A percentile compares a stretch with the other conserved stretches of the same genome.
Conservation (phyloP, 495 filamentous ascomycete genomes). For the Staphylotrichum longicolle region DNA sequence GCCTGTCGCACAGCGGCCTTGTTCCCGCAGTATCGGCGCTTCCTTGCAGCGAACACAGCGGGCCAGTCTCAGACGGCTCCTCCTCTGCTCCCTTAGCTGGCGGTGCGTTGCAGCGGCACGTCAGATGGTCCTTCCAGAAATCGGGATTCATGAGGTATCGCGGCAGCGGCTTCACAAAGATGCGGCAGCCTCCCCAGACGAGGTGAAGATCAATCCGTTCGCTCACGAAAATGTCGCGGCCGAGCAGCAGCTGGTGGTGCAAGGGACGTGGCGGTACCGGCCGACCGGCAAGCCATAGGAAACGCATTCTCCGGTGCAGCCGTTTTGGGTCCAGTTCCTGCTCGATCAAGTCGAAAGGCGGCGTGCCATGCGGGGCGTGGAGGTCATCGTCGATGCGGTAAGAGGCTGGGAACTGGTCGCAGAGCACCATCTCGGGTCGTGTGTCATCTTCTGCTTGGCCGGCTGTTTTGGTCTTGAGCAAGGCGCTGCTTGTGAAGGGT, state of each 20-base stretch:
- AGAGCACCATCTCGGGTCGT: neutral
- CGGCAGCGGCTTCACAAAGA: conserved; percentile 2
- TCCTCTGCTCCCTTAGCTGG: neutral
- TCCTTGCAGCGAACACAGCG: neutral
- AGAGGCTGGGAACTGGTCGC: conserved; percentile 2
- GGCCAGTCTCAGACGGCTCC: neutral
- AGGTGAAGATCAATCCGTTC: conserved; percentile 1
- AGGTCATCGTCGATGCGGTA: conserved; percentile 2
- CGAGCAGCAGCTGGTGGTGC: neutral
- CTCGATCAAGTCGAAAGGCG: neutral
- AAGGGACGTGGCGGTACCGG: neutral
- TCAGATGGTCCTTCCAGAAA: neutral
- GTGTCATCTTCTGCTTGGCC: neutral
- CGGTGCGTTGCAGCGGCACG: neutral
- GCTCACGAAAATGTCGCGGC: conserved; percentile 2
- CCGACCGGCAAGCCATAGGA: conserved; percentile 1
- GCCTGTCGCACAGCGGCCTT: neutral
- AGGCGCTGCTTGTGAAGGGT: neutral
- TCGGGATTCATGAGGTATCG: neutral
- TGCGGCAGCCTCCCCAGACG: neutral
- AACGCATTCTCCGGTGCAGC: conserved; percentile 4
- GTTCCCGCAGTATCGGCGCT: neutral
- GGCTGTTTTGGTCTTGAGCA: neutral
- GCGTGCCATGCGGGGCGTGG: neutral
- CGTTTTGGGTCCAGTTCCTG: conserved; percentile 1